Percentiles rank a stretch among this genome's conserved stretches.
Conservation (phyloP, 2,329 filamentous ascomycete species). For the Xylariales sp. region DNA sequence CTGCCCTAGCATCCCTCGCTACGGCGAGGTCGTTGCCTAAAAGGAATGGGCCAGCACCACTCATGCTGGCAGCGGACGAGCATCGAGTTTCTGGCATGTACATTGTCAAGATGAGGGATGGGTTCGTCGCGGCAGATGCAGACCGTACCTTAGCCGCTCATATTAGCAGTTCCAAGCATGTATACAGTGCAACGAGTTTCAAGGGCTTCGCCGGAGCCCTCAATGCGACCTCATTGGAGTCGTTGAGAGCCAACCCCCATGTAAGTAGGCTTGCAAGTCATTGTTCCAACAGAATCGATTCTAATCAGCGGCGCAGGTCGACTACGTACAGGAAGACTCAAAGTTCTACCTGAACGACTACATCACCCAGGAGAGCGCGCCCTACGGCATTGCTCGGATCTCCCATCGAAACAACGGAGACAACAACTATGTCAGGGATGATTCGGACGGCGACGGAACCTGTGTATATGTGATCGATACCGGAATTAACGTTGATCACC, state of each 20-base stretch:
- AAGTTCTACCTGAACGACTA: constrained; percentile 35
- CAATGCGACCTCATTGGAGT: constrained; percentile 11
- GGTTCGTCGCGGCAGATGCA: constrained; percentile 5
- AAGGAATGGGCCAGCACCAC: constrained; percentile 5
- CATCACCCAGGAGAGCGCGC: constrained; percentile 44
- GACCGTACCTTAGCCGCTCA: constrained; percentile 9
- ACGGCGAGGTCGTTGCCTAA: constrained; percentile 24
- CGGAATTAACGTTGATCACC: constrained; percentile 54
- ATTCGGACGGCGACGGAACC: constrained; percentile 41
- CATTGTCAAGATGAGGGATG: constrained; percentile 32
- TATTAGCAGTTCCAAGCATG: constrained; percentile 14
- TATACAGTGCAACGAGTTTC: constrained; percentile 26
- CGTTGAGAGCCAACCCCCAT: constrained; percentile 19
- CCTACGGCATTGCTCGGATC: constrained; percentile 45
- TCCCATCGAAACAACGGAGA: constrained; percentile 35
- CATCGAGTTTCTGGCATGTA: constrained; percentile 21
- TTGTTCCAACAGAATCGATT: background rate
- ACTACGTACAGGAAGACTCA: constrained; percentile 31
- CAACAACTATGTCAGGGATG: constrained; percentile 42
- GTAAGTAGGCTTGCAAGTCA: constrained; percentile 5
- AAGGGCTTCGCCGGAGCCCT: constrained; percentile 28
- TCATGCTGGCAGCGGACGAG: constrained; percentile 5
- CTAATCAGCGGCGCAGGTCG: constrained; percentile 23
- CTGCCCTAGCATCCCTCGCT: constrained; percentile 13
- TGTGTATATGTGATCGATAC: constrained; percentile 59